Conservation (phyloP, 2,329 filamentous ascomycete genomes). For the Camillea tinctor region DNA sequence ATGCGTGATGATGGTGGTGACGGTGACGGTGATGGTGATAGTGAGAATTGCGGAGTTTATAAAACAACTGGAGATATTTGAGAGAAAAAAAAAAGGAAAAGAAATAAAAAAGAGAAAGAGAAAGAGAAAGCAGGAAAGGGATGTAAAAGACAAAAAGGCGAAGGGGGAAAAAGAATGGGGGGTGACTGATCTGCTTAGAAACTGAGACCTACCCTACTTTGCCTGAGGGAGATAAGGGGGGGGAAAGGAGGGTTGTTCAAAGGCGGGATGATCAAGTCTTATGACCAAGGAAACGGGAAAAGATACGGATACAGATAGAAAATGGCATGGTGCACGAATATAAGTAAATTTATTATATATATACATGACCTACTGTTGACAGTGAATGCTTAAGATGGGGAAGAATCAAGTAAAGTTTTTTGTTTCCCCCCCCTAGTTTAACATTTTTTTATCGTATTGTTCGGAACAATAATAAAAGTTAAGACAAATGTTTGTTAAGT, state of each 20-base stretch:
- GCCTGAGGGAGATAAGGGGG: not conserved
- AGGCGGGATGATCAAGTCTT: not conserved
- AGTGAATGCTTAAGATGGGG: not conserved
- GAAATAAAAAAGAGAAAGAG: not conserved
- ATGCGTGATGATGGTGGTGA: not conserved
- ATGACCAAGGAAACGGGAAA: not conserved
- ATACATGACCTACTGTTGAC: no score
- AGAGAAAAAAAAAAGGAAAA: not conserved
- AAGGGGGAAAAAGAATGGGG: not conserved
- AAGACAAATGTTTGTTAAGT: no score
- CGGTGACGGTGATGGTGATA: no score
- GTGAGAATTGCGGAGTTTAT: not conserved
- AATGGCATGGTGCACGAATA: not conserved
- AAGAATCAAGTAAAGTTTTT: no score
- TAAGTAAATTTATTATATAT: not conserved
- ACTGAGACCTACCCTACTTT: not conserved
- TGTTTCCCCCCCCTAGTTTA: no score
- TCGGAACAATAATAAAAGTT: no score
- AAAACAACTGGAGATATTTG: not conserved
- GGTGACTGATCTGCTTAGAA: not conserved
- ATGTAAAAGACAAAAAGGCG: no score
- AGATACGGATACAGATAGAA: not conserved
- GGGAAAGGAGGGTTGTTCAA: not conserved
- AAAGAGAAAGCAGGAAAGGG: not conserved
- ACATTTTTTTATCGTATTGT: no score